Evolutionary conservation across 805 yeast species (phyloP).

Genomic region (Kregervanrija fluxuum): DNA sequence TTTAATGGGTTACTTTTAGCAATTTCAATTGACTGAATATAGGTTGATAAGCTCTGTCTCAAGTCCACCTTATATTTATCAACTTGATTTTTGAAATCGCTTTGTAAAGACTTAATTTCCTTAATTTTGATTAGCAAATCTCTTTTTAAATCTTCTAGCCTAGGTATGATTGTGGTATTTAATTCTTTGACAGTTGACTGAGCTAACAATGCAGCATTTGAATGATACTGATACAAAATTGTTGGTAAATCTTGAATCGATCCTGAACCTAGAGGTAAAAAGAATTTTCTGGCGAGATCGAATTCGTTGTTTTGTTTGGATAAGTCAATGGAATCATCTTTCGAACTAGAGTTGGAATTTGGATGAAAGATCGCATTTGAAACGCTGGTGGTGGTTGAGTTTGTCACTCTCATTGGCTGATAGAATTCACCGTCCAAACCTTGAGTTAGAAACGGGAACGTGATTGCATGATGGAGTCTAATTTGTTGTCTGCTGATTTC

Average conservation of each 20-base stretch:
- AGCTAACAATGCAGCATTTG: conserved; percentile 51
- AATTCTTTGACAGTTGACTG: conserved; percentile 53
- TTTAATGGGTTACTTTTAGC: conserved; percentile 42
- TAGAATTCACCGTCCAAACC: conserved; percentile 33
- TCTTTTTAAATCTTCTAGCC: conserved; percentile 60
- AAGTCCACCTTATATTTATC: conserved; percentile 63
- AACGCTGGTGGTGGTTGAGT: conserved; percentile 6
- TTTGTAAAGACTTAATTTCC: conserved; percentile 74
- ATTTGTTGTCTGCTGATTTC: conserved; percentile 80
- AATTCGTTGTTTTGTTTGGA: conserved; percentile 27
- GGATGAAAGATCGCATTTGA: conserved; percentile 2
- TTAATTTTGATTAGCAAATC: conserved; percentile 80
- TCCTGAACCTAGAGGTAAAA: conserved; percentile 70
- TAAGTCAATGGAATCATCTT: conserved; percentile 10
- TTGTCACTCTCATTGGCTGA: conserved; percentile 28
- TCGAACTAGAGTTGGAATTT: conserved; percentile 3
- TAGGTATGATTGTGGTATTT: conserved; percentile 52
- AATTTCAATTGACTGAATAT: conserved; percentile 55
- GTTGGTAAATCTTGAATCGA: conserved; percentile 82
- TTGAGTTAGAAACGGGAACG: conserved; percentile 42
- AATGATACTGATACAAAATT: conserved; percentile 47
- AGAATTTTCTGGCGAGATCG: conserved; percentile 38
- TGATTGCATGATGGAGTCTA: conserved; percentile 72
- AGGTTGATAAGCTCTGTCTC: conserved; percentile 45
- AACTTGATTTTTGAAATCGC: conserved; percentile 78